phyloP scores from a whole-genome alignment of 345 rosid species.

The Zanthoxylum bungeanum region DNA sequence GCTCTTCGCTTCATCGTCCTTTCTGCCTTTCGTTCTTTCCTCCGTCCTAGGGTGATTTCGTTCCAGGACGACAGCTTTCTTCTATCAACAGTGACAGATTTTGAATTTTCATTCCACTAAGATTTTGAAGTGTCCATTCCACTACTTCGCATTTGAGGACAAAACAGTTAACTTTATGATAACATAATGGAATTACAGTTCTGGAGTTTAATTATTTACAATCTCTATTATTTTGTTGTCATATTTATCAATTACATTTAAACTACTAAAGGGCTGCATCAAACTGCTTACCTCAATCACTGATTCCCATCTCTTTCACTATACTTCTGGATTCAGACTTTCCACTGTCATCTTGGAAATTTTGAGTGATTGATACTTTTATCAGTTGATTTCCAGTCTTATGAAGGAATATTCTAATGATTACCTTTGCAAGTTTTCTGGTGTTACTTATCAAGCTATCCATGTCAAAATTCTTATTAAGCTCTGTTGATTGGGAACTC shows the following conservation, averaged over 20 bases:
- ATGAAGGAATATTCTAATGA: background rate
- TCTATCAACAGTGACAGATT: no score
- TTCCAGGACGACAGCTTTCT: no score
- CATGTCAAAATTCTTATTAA: no score
- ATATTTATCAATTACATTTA: background rate
- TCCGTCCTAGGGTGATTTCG: no score
- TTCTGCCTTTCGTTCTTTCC: no score
- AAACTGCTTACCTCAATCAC: background rate
- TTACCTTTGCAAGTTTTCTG: background rate
- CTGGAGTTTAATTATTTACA: background rate
- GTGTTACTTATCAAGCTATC: background rate
- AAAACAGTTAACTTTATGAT: background rate
- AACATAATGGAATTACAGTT: background rate
- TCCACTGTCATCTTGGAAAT: background rate
- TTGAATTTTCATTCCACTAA: no score
- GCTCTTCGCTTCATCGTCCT: no score
- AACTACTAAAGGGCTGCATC: background rate
- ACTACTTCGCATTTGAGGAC: background rate
- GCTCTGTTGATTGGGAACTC: background rate
- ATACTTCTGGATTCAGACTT: background rate
- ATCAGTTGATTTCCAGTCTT: background rate
- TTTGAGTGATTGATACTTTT: background rate
- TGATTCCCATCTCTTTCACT: background rate
- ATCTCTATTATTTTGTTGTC: background rate
- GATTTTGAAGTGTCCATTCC: background rate